These are phyloP conservation scores for Theileria sp. DNA, from an alignment of 169 alveolate genomes.

Conservation along the genomic window DNA sequence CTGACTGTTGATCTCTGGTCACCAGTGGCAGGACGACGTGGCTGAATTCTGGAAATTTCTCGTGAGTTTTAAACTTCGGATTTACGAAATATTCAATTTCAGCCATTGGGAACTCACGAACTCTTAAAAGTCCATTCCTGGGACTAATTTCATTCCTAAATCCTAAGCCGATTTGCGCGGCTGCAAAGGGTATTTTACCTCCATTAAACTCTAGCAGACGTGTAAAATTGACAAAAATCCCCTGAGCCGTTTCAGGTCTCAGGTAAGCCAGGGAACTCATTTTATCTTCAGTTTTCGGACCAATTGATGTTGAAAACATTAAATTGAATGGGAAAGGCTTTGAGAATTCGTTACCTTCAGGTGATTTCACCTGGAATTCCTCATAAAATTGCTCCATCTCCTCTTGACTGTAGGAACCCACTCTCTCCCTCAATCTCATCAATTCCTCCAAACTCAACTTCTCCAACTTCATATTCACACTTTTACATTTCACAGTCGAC, in stretches of 20 bases:
- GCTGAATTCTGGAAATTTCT: constrained; percentile 83
- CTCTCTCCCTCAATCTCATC: constrained; percentile 69
- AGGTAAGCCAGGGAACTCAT: constrained; percentile 79
- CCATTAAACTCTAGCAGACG: constrained; percentile 90
- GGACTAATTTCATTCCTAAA: constrained; percentile 98
- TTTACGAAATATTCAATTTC: constrained; percentile 97
- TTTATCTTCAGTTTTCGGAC: constrained; percentile 84
- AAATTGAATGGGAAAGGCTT: constrained; percentile 93
- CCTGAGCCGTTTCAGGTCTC: constrained; percentile 99
- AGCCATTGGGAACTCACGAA: constrained; percentile 98
- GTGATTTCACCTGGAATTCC: constrained; percentile 83
- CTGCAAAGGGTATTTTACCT: constrained; percentile 96
- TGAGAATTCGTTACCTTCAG: constrained; percentile 88
- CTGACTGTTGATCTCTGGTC: constrained; percentile 81
- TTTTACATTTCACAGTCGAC: not conserved
- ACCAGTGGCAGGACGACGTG: constrained; percentile 86
- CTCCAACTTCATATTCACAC: constrained; percentile 30
- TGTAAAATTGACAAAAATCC: constrained; percentile 94
- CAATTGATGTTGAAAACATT: constrained; percentile 94
- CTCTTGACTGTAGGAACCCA: constrained; percentile 82
- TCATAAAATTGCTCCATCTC: constrained; percentile 82
- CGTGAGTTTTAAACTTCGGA: constrained; percentile 89
- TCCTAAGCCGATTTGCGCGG: constrained; percentile 96
- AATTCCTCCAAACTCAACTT: constrained; percentile 76
- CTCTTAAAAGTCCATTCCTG: constrained; percentile 92